A percentile compares a stretch with the other conserved stretches of the same genome.
Conservation (phyloP, 768 basidiomycete genomes). For the Auricularia sp. region DNA sequence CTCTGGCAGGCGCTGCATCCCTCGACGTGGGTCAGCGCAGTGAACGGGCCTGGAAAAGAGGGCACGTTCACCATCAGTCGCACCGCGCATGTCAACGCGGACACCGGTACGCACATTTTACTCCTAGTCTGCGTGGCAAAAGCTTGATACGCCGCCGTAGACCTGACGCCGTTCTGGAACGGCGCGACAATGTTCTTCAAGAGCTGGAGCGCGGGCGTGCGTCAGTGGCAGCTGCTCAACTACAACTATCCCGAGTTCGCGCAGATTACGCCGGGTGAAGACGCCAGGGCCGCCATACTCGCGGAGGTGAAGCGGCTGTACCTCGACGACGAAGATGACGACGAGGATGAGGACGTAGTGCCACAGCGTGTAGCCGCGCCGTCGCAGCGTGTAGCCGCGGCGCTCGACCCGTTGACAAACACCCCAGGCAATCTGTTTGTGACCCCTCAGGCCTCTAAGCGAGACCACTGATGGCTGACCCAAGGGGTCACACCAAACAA, state of each 20-base stretch:
- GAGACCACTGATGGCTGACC: too few relatives aligned
- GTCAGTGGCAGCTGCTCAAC: conserved; percentile 24
- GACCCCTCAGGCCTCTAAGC: too few relatives aligned
- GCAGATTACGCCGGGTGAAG: conserved; percentile 12
- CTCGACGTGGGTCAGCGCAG: conserved; percentile 26
- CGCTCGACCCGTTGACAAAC: background rate
- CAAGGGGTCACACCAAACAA: too few relatives aligned
- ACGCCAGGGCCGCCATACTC: background rate
- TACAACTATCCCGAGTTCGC: conserved; percentile 46
- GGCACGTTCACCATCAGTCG: conserved; percentile 1
- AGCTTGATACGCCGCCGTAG: conserved; percentile 14
- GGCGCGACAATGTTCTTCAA: conserved; percentile 29
- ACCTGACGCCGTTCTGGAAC: conserved; percentile 39
- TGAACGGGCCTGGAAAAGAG: conserved; percentile 9
- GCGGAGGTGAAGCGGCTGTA: conserved; percentile 2
- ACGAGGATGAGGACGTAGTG: background rate
- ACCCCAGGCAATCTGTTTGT: too few relatives aligned
- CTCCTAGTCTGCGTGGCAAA: background rate
- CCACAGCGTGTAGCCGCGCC: background rate
- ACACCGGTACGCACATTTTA: conserved; percentile 15
- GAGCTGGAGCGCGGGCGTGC: conserved; percentile 18
- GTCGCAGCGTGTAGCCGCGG: background rate
- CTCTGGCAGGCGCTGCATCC: conserved; percentile 41
- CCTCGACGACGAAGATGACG: background rate
- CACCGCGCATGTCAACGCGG: conserved; percentile 9